These are phyloP conservation scores for Solanum pimpinellifolium DNA, from an alignment of 257 asterid genomes.

Conservation along the genomic window DNA sequence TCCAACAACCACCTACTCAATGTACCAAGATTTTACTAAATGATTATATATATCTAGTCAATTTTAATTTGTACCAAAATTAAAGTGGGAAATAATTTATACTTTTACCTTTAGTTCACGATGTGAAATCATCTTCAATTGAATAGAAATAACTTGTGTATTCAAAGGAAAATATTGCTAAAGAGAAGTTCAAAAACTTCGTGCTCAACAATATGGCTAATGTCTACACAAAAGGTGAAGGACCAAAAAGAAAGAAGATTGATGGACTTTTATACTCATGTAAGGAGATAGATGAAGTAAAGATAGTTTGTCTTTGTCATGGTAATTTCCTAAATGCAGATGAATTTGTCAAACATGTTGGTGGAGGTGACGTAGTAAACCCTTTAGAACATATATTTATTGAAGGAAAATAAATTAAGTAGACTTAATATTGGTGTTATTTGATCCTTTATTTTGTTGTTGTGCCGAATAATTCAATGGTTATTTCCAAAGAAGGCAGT, in stretches of 20 bases:
- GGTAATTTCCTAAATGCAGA: slow-evolving; percentile 4
- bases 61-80: too few relatives aligned
- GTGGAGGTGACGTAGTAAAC: too few relatives aligned
- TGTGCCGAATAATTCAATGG: too few relatives aligned
- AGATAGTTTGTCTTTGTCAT: slow-evolving; percentile 72
- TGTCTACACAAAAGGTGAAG: slow-evolving; percentile 41
- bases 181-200: slow-evolving; percentile 4
- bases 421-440: too few relatives aligned
- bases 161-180: not conserved
- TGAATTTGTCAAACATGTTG: too few relatives aligned
- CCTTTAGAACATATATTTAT: too few relatives aligned
- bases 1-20: too few relatives aligned
- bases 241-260: slow-evolving; percentile 29
- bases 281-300: slow-evolving; percentile 51
- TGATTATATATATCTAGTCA: not conserved
- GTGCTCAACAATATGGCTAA: slow-evolving; percentile 44
- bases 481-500: too few relatives aligned
- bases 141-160: not conserved
- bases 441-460: too few relatives aligned
- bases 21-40: not conserved
- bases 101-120: not conserved
- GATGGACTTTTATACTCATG: slow-evolving; percentile 54
- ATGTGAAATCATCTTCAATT: too few relatives aligned
- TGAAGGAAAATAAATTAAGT: too few relatives aligned
- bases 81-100: not conserved